phyloP scores from a whole-genome alignment of 2,329 filamentous ascomycete species.

The Raffaelea deltoideospora region DNA sequence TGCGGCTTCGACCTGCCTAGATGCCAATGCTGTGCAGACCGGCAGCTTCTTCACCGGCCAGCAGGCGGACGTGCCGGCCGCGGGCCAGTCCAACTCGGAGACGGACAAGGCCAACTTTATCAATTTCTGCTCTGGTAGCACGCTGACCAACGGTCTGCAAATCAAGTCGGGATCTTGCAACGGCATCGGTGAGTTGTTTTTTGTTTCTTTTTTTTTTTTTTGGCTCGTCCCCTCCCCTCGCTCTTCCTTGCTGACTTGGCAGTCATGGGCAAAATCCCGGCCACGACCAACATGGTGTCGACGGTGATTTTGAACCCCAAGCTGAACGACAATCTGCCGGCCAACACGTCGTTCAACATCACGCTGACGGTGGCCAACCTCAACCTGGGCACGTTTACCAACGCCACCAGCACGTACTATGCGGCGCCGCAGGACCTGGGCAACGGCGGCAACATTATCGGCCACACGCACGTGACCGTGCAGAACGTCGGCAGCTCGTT shows the following conservation, averaged over 20 bases:
- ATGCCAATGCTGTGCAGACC: constrained; percentile 29
- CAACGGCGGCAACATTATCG: constrained; percentile 21
- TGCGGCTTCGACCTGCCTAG: constrained; percentile 18
- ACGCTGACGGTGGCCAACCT: constrained; percentile 38
- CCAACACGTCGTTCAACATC: constrained; percentile 36
- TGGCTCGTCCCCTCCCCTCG: not conserved
- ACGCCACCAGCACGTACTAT: constrained; percentile 45
- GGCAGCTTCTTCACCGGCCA: constrained; percentile 34
- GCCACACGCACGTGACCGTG: constrained; percentile 34
- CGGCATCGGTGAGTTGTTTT: constrained; percentile 35
- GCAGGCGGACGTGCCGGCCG: constrained; percentile 20
- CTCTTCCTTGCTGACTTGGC: not conserved
- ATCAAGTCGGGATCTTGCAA: constrained; percentile 46
- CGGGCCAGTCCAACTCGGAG: constrained; percentile 34
- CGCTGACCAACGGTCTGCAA: constrained; percentile 47
- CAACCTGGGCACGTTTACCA: constrained; percentile 43
- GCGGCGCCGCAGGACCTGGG: constrained; percentile 36
- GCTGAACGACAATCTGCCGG: constrained; percentile 30
- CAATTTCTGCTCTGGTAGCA: constrained; percentile 43
- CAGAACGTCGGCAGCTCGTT: constrained; percentile 36
- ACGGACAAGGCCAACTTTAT: constrained; percentile 48
- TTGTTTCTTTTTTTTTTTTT: not conserved
- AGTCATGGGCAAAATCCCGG: constrained; percentile 47
- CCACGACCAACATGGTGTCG: constrained; percentile 40
- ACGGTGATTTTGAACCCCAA: constrained; percentile 36